phyloP scores from a whole-genome alignment of 371 early-diverging fungal genomes.

The Haplosporangium sp. region DNA sequence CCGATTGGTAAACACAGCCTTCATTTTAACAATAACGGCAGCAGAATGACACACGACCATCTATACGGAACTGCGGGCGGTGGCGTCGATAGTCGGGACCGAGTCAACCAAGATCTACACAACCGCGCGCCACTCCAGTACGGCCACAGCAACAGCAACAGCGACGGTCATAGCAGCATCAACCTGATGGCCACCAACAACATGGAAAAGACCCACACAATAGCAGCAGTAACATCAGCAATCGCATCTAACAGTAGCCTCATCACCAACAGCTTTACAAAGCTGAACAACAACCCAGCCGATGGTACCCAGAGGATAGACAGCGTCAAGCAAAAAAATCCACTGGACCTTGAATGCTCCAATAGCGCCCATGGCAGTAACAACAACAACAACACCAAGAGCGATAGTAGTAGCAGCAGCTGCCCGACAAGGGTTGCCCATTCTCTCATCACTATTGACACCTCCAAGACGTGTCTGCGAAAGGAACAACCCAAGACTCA shows the following conservation, averaged over 20 bases:
- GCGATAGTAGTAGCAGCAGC: neutral
- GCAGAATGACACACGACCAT: conserved; percentile 4
- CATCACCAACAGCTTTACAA: neutral
- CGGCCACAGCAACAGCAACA: conserved; percentile 34
- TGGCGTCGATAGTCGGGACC: conserved; percentile 13
- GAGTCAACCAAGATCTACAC: conserved; percentile 10
- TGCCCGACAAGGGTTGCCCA: conserved; percentile 15
- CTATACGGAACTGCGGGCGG: conserved; percentile 12
- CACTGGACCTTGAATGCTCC: too few relatives aligned
- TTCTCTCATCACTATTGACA: conserved; percentile 41
- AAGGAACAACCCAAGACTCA: conserved; percentile 2
- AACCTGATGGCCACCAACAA: conserved; percentile 39
- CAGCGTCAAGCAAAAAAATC: too few relatives aligned
- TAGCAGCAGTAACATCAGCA: neutral
- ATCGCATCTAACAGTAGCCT: neutral
- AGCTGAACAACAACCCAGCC: neutral
- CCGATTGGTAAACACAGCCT: conserved; percentile 35
- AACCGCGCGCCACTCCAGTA: conserved; percentile 6
- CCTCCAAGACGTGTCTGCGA: conserved; percentile 41
- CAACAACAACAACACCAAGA: conserved; percentile 3
- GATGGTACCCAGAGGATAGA: conserved; percentile 1
- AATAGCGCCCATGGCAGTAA: conserved; percentile 5
- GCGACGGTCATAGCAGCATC: conserved; percentile 32
- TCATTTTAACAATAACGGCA: conserved; percentile 3
- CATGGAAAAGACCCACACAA: conserved; percentile 8